Base-by-base conservation (phyloP, 2,329 filamentous ascomycete species). In the Stachybotrys chlorohalonatus region DNA sequence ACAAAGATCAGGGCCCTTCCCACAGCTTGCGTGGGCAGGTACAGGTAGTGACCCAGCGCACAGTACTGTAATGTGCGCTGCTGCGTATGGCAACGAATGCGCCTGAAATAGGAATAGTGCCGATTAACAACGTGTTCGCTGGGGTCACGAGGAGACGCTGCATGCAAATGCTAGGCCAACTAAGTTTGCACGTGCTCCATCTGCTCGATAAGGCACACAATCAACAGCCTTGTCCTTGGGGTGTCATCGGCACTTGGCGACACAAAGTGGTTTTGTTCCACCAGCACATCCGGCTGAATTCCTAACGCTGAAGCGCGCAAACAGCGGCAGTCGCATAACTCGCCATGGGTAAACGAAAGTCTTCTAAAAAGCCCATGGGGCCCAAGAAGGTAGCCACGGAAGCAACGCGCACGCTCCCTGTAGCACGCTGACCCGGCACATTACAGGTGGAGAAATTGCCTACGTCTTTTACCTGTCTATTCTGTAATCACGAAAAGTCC, bases 401-500 rank as follows among this genome's bases (percentile, higher is more conserved):
- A 54, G 54, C n/a, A 49, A 53, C 17, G 49, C 49, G 32, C 31
- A 9, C 39, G 11, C 13, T 36, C 54, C 50, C 51, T 50, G 56
- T 31, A 54, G 47, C 48, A 57, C 24, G 24, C 57, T 62, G 57
- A 58, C 52, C 46, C n/a, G 32, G n/a, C 17, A 36, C 51, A 24
- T 24, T 47, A 57, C 61, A 87, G 85, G 74, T 81, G 68, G 88
- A 92, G 63, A 82, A 84, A 47, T 79, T 94, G 16, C 80, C 87
- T 4, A 92, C 89, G 3, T 83, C 84, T n/a, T 99, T 99, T 72
- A 90, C 92, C 55, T 99, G 94, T 69, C 85, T 99, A 49, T 99
- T 99, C 75, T 99, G 94, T 79, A 97, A 96, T 70, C 92, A 97
- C 73, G 94, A 97, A 69, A 94, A 90, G 61, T 90, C 92, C 0